These are phyloP conservation scores for Lepidium aucheri DNA, from an alignment of 345 rosid species.

Conservation along the genomic window DNA sequence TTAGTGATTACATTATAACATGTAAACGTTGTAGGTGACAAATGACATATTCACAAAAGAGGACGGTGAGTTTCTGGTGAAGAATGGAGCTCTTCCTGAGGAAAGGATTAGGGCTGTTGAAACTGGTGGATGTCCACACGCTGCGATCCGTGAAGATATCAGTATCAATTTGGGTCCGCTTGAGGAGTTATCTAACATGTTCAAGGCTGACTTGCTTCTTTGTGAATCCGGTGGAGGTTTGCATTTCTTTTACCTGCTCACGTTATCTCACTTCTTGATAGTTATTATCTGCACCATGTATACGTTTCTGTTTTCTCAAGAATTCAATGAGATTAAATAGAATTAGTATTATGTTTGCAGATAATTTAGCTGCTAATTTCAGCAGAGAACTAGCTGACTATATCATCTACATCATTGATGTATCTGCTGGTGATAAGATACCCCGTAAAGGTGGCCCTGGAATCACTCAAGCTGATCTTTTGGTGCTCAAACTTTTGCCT, in stretches of 20 bases:
- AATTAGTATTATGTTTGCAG: conserved; percentile 34
- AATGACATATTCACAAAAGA: conserved; percentile 98
- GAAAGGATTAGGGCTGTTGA: conserved; percentile 93
- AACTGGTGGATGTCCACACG: conserved; percentile 97
- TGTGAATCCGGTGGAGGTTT: conserved; percentile 97
- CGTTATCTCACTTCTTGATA: neutral
- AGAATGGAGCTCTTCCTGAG: conserved; percentile 83
- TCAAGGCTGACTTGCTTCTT: conserved; percentile 80
- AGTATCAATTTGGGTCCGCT: conserved; percentile 96
- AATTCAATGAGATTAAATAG: neutral
- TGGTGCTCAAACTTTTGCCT: conserved; percentile 24
- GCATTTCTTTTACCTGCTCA: neutral
- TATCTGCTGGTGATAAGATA: conserved; percentile 88
- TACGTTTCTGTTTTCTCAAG: neutral
- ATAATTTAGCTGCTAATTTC: conserved; percentile 94
- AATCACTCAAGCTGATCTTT: conserved; percentile 94
- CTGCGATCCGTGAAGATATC: conserved; percentile 98
- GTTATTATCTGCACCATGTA: neutral
- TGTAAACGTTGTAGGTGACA: conserved; percentile 53
- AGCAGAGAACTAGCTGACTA: conserved; percentile 95
- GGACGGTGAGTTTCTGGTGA: conserved; percentile 92
- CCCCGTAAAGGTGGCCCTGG: conserved; percentile 99
- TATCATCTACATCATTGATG: conserved; percentile 90
- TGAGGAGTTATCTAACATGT: conserved; percentile 85
- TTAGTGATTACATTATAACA: no score